These are phyloP conservation scores for Prunus armeniaca DNA, from an alignment of 306 rosid genomes.

Conservation along the genomic window DNA sequence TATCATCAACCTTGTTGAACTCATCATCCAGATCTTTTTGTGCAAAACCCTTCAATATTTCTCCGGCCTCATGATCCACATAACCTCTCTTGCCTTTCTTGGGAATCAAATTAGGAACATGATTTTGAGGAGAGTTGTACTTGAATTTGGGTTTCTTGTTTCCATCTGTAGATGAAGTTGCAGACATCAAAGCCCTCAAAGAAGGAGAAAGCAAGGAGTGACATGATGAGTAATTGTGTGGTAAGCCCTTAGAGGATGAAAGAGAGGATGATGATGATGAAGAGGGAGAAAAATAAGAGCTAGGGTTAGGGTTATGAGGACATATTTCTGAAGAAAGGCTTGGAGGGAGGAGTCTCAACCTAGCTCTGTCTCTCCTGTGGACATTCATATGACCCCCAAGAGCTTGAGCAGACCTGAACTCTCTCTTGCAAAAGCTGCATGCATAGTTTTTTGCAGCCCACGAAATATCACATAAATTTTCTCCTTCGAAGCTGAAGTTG, in stretches of 20 bases:
- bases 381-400: slow-evolving; percentile 93
- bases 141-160: slow-evolving; percentile 30
- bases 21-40: slow-evolving; percentile 15
- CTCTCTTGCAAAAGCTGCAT: slow-evolving; percentile 82
- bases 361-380: slow-evolving; percentile 86
- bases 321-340: slow-evolving; percentile 37
- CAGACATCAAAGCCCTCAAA: background rate
- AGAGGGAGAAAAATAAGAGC: slow-evolving; percentile 25
- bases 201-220: slow-evolving; percentile 29
- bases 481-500: slow-evolving; percentile 38
- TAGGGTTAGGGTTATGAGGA: slow-evolving; percentile 26
- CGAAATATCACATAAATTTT: slow-evolving; percentile 30
- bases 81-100: background rate
- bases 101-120: background rate
- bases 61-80: slow-evolving; percentile 21
- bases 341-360: slow-evolving; percentile 47
- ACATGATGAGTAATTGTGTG: slow-evolving; percentile 10
- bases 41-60: slow-evolving; percentile 15
- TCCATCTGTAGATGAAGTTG: slow-evolving; percentile 28
- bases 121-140: background rate
- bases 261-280: slow-evolving; percentile 17
- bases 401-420: slow-evolving; percentile 84
- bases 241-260: slow-evolving; percentile 24
- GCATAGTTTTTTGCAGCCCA: slow-evolving; percentile 60
- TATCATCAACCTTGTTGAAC: slow-evolving; percentile 22